Evolutionary conservation across 192 early-diverging fungal genomes (phyloP).

Genomic region (Gaertneriomyces semiglobifer): DNA sequence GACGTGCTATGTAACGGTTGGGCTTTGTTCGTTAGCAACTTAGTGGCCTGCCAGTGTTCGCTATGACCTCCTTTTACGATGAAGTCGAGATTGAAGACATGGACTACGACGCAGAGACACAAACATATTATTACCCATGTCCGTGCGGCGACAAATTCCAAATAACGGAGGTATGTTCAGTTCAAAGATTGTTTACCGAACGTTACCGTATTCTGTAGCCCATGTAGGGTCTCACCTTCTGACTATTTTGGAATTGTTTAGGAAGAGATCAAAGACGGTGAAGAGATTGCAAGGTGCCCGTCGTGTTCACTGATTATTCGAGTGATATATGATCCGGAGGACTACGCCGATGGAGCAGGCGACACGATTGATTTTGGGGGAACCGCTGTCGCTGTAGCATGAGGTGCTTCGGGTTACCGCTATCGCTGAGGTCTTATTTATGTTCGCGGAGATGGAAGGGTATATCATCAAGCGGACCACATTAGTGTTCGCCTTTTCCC

Average conservation of each 20-base stretch:
- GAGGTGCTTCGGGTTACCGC: no score
- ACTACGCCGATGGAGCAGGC: slow-evolving; percentile 22
- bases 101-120: slow-evolving; percentile 81
- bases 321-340: slow-evolving; percentile 82
- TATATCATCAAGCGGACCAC: no score
- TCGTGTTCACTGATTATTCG: slow-evolving; percentile 88
- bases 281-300: slow-evolving; percentile 86
- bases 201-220: neutral
- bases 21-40: no score
- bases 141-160: slow-evolving; percentile 95
- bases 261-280: slow-evolving; percentile 75
- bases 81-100: slow-evolving; percentile 75
- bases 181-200: neutral
- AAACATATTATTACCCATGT: slow-evolving; percentile 87
- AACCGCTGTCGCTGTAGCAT: neutral
- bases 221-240: neutral
- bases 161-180: slow-evolving; percentile 64
- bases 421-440: no score
- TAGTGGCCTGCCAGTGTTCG: no score
- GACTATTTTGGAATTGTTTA: slow-evolving; percentile 14
- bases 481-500: no score
- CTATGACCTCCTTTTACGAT: slow-evolving; percentile 33
- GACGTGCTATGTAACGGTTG: no score
- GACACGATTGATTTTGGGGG: slow-evolving; percentile 19
- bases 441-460: no score